Evolutionary conservation across 495 filamentous ascomycete species (phyloP), one percentile per base, ranked within the genome.

Genomic region (Daldinia concentrica): DNA sequence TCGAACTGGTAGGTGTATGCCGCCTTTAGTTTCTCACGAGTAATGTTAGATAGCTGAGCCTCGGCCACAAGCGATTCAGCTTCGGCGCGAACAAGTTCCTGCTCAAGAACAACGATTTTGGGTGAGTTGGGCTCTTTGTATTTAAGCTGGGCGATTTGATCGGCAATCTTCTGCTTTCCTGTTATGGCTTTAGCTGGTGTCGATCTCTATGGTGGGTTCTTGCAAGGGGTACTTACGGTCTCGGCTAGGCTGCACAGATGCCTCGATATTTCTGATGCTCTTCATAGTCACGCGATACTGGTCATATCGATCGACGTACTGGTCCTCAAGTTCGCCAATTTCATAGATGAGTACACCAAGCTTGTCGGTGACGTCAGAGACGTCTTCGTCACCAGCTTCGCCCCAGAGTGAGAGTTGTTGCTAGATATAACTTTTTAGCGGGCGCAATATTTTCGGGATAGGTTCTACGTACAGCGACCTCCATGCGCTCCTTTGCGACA

Each of bases 321-420:
- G 90, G 76, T 99, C 95, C 82, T 99, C 95, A 52, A 99, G 90
- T 83, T 99, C 96, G 77, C 95, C 95, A 74, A 99, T 95, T 80
- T 99, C 95, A 84, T 98, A 99, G 76, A 97, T 92, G 73, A 99
- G 82, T 55, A 99, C 95, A 73, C 95, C 95, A 66, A 99, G 89
- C 87, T 99, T 99, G 84, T 99, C 95, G 41, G 95, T 99, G 72
- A 99, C 93, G 82, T 99, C 95, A 66, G 95, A 98, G 37, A 99
- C 96, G 74, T 99, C 96, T 70, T 99, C 95, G 75, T 99, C 95
- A 79, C 93, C 94, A 61, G 86, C 90, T 79, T 99, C 95, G 71
- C 95, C 95, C 95, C 95, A 99, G 81, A 98, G 89, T 39, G 96
- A 98, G 39, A 99, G 86, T 92, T 98, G 96, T 92, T 97, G 93